A percentile compares a stretch with the other conserved stretches of the same genome.
These are phyloP conservation scores for Neospermospora avenae DNA, from an alignment of 2,329 filamentous ascomycete genomes.

Conservation along the genomic window DNA sequence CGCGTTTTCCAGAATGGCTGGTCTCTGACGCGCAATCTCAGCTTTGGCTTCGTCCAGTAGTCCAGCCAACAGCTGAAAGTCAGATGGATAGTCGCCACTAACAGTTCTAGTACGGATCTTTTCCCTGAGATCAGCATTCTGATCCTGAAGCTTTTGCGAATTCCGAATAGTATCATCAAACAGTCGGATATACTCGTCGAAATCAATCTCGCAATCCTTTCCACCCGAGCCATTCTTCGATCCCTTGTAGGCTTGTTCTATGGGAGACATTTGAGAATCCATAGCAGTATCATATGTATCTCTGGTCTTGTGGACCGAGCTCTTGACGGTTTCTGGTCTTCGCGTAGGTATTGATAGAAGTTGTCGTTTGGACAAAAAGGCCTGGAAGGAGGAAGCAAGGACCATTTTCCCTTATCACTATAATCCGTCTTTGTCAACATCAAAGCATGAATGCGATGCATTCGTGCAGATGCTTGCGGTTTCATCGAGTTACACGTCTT, in stretches of 20 bases:
- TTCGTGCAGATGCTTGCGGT: not conserved
- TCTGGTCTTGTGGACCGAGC: not conserved
- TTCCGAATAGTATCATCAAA: not conserved
- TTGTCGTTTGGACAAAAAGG: not conserved
- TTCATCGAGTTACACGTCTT: not conserved
- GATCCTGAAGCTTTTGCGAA: not conserved
- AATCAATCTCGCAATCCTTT: not conserved
- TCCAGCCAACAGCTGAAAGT: not conserved
- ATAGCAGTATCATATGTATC: not conserved
- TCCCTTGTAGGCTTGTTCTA: not conserved
- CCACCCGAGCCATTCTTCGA: not conserved
- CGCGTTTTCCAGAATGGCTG: too few relatives aligned
- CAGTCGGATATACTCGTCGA: not conserved
- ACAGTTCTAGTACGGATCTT: not conserved
- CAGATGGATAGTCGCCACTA: too few relatives aligned
- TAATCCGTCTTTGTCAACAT: not conserved
- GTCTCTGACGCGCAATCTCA: too few relatives aligned
- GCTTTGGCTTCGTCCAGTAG: not conserved
- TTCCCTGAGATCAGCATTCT: not conserved
- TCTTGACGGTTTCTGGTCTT: not conserved
- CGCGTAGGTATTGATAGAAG: not conserved
- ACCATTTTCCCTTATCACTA: not conserved
- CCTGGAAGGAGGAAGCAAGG: not conserved
- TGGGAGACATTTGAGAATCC: not conserved
- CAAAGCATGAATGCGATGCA: not conserved